Evolutionary conservation across 495 filamentous ascomycete species (phyloP).

Genomic region (Niebla homalea): DNA sequence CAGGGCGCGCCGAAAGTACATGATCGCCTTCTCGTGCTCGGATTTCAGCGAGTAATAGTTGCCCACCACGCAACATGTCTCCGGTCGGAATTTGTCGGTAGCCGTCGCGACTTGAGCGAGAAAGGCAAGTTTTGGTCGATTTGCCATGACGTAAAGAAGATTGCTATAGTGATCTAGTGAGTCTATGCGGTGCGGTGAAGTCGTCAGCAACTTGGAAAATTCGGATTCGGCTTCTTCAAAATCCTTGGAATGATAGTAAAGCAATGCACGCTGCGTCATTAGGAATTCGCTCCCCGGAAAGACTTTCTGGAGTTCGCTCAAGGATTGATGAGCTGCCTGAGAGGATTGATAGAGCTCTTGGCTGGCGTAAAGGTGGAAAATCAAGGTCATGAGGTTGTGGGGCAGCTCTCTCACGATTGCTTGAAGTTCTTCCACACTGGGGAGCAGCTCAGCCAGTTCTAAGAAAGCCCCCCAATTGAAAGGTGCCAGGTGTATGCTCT

Average conservation of each 20-base stretch:
- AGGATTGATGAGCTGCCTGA: conserved; percentile 48
- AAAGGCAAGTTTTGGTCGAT: conserved; percentile 78
- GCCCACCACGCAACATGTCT: conserved; percentile 92
- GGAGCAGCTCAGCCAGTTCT: conserved; percentile 65
- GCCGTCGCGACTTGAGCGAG: conserved; percentile 78
- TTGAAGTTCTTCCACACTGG: conserved; percentile 62
- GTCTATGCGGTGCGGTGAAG: conserved; percentile 80
- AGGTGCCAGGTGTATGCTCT: conserved; percentile 72
- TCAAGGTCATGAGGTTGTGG: conserved; percentile 79
- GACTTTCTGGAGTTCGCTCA: conserved; percentile 64
- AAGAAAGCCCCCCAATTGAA: conserved; percentile 97
- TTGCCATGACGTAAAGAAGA: conserved; percentile 84
- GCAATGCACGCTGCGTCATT: conserved; percentile 72
- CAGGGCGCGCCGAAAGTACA: conserved; percentile 94
- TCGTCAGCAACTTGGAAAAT: conserved; percentile 66
- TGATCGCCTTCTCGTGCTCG: conserved; percentile 92
- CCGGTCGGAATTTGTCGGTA: conserved; percentile 91
- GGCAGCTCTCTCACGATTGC: conserved; percentile 52
- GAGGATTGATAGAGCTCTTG: conserved; percentile 85
- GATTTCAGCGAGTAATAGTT: conserved; percentile 94
- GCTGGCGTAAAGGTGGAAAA: conserved; percentile 81
- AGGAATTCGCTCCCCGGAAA: conserved; percentile 83
- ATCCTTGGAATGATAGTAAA: conserved; percentile 91
- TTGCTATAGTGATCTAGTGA: conserved; percentile 91
- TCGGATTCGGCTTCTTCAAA: conserved; percentile 73